Evolutionary conservation across 2,329 filamentous ascomycete species (phyloP).

Genomic region (Mollisia scopiformis): DNA sequence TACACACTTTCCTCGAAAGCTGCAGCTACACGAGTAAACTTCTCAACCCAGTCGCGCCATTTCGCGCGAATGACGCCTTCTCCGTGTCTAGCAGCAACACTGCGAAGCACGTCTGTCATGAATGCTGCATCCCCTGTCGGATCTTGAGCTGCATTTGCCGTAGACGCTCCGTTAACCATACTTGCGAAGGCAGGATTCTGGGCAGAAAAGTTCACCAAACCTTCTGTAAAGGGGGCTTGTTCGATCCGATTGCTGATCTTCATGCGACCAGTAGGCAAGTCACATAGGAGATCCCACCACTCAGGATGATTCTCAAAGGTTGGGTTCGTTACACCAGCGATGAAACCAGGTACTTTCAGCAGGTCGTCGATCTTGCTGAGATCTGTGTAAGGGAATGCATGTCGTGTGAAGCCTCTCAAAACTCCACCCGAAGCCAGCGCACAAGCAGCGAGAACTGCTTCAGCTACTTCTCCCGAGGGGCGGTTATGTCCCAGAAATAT

Average conservation of each 20-base stretch:
- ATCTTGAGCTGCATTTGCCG: slow-evolving; percentile 35
- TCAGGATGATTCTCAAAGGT: slow-evolving; percentile 93
- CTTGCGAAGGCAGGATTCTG: slow-evolving; percentile 64
- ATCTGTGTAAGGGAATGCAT: slow-evolving; percentile 98
- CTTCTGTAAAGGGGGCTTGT: slow-evolving; percentile 78
- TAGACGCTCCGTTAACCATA: slow-evolving; percentile 45
- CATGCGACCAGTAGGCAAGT: slow-evolving; percentile 88
- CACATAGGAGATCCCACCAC: slow-evolving; percentile 98
- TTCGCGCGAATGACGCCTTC: slow-evolving; percentile 89
- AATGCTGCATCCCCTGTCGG: slow-evolving; percentile 86
- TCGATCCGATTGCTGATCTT: slow-evolving; percentile 94
- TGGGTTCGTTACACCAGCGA: slow-evolving; percentile 96
- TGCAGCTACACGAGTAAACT: slow-evolving; percentile 89
- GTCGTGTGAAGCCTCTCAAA: slow-evolving; percentile 90
- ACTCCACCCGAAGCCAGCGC: slow-evolving; percentile 90
- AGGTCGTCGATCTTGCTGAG: slow-evolving; percentile 97
- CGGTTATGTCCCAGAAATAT: slow-evolving; percentile 96
- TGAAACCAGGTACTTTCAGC: slow-evolving; percentile 94
- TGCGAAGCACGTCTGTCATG: slow-evolving; percentile 82
- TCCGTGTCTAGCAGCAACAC: slow-evolving; percentile 83
- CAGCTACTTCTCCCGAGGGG: slow-evolving; percentile 92
- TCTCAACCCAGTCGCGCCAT: slow-evolving; percentile 92
- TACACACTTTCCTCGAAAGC: slow-evolving; percentile 97
- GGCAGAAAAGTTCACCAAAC: slow-evolving; percentile 84
- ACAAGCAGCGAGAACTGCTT: slow-evolving; percentile 97